Evolutionary conservation across 192 early-diverging fungal species (phyloP).

Genomic region (Spinellus fusiger): DNA sequence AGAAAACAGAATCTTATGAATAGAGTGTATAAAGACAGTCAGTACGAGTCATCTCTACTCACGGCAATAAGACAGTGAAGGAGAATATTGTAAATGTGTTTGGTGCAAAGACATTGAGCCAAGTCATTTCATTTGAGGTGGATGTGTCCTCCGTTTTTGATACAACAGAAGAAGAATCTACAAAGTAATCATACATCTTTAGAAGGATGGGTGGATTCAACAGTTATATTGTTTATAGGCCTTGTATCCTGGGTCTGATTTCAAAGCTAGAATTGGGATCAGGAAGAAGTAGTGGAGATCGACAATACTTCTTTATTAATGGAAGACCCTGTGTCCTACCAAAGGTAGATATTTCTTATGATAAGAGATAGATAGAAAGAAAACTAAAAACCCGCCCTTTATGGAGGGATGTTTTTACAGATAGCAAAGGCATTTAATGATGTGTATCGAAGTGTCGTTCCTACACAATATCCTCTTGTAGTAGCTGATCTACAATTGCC

Average conservation of each 20-base stretch:
- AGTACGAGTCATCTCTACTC: conserved; percentile 46
- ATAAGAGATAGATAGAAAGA: not conserved
- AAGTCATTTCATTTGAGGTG: conserved; percentile 38
- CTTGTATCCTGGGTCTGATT: conserved; percentile 42
- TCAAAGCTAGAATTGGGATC: conserved; percentile 58
- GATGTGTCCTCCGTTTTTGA: conserved; percentile 1
- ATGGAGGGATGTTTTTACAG: conserved; percentile 23
- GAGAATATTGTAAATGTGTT: conserved; percentile 77
- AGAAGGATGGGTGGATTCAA: too few relatives aligned
- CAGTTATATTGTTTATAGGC: conserved; percentile 6
- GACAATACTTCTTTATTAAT: conserved; percentile 88
- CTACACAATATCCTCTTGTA: conserved; percentile 74
- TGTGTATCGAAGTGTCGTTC: conserved; percentile 60
- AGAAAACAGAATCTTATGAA: not conserved
- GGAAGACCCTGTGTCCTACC: conserved; percentile 82
- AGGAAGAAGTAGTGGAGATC: conserved; percentile 70
- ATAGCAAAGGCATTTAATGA: conserved; percentile 77
- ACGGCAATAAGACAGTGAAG: conserved; percentile 49
- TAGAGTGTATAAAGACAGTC: conserved; percentile 35
- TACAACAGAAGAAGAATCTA: not conserved
- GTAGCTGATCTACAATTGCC: conserved; percentile 60
- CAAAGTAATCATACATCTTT: conserved; percentile 2
- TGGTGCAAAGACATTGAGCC: conserved; percentile 49
- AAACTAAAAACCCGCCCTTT: not conserved
- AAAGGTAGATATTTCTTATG: conserved; percentile 40